Conservation (phyloP, 768 basidiomycete genomes). For the Podaxis pistillaris region DNA sequence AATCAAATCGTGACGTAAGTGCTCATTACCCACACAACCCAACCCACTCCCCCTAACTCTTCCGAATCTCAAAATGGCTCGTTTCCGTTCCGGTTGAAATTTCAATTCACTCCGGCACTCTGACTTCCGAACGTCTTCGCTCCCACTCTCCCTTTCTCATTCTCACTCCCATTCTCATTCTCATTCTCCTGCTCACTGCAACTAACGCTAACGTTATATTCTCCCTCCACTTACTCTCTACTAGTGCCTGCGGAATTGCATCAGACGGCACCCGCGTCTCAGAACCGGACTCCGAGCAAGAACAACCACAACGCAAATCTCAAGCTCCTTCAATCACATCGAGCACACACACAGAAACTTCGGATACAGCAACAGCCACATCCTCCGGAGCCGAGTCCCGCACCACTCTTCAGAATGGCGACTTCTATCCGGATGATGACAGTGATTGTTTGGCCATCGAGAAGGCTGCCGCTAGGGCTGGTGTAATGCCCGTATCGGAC, state of each 20-base stretch:
- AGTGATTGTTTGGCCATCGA: not conserved
- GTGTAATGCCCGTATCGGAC: too few relatives aligned
- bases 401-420: not conserved
- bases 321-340: constrained; percentile 7
- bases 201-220: not conserved
- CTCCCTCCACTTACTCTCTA: not conserved
- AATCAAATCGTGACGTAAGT: constrained; percentile 68
- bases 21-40: not conserved
- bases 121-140: not conserved
- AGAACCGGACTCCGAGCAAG: not conserved
- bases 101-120: not conserved
- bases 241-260: constrained; percentile 54
- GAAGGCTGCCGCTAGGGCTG: not conserved
- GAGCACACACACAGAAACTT: not conserved
- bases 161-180: not conserved
- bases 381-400: not conserved
- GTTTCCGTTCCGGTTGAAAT: not conserved
- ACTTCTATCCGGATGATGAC: too few relatives aligned
- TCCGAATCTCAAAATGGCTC: not conserved
- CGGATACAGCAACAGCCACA: not conserved
- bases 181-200: not conserved
- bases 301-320: not conserved
- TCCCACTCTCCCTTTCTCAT: not conserved
- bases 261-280: constrained; percentile 49
- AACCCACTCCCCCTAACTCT: not conserved